These are phyloP conservation scores for Hypericum androsaemum DNA, from an alignment of 345 rosid genomes.

Conservation along the genomic window DNA sequence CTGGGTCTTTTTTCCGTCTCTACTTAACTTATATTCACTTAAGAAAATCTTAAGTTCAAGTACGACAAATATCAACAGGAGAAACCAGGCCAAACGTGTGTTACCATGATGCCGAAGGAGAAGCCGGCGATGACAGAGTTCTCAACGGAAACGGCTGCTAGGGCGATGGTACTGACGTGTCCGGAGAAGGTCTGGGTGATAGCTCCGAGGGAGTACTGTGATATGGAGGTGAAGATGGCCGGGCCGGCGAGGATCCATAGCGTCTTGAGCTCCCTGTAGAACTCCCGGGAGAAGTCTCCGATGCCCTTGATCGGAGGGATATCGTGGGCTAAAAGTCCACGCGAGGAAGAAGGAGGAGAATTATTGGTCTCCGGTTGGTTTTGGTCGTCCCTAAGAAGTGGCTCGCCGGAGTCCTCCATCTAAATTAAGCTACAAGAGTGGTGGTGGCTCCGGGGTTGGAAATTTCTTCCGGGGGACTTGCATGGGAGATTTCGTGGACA, in stretches of 20 bases:
- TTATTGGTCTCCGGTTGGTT: not conserved
- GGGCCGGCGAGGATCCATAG: constrained; percentile 91
- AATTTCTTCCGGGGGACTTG: no score
- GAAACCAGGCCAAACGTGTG: no score
- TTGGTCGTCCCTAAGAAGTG: constrained; percentile 9
- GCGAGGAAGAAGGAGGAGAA: constrained; percentile 29
- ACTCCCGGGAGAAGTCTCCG: constrained; percentile 45
- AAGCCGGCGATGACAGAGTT: constrained; percentile 18
- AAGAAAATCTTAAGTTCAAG: no score
- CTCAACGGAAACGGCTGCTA: constrained; percentile 13
- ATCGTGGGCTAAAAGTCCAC: constrained; percentile 29
- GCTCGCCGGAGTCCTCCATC: constrained; percentile 10
- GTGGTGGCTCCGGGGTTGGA: no score
- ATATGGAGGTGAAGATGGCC: constrained; percentile 80
- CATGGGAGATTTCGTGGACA: no score
- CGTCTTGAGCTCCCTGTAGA: constrained; percentile 42
- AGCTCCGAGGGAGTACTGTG: constrained; percentile 91
- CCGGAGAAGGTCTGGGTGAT: constrained; percentile 69
- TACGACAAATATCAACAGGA: no score
- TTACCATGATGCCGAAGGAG: constrained; percentile 14
- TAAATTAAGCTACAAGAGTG: not conserved
- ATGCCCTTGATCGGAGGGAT: constrained; percentile 45
- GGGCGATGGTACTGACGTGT: constrained; percentile 11
- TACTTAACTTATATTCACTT: no score
- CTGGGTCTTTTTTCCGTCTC: no score